These are phyloP conservation scores for Lyophyllum shimeji DNA, from an alignment of 768 basidiomycete genomes.

Conservation along the genomic window DNA sequence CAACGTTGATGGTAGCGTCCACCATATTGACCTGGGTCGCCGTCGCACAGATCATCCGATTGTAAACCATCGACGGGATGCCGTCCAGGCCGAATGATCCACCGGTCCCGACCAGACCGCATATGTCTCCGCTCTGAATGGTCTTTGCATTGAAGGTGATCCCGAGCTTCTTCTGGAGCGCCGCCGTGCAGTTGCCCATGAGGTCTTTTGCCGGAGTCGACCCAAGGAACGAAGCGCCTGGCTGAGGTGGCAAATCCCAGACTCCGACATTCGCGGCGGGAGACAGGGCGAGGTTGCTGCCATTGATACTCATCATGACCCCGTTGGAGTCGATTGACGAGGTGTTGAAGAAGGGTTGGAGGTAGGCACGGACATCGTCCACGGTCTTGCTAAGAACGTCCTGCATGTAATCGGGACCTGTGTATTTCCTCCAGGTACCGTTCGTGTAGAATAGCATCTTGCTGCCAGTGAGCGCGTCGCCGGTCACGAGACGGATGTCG, in stretches of 20 bases:
- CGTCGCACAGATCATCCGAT: conserved; percentile 18
- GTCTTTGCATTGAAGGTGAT: neutral
- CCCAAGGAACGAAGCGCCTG: neutral
- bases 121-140: conserved; percentile 5
- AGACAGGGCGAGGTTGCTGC: neutral
- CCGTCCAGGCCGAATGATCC: conserved; percentile 9
- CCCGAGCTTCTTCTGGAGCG: conserved; percentile 2
- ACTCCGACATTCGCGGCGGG: conserved; percentile 6
- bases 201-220: neutral
- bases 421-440: conserved; percentile 17
- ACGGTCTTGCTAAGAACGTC: conserved; percentile 17
- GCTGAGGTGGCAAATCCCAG: conserved; percentile 6
- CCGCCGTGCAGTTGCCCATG: conserved; percentile 14
- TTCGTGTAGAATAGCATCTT: conserved; percentile 6
- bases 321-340: conserved; percentile 14
- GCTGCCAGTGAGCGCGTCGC: neutral
- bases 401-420: conserved; percentile 20
- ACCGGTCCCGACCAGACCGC: conserved; percentile 14
- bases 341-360: conserved; percentile 18
- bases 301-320: conserved; percentile 11
- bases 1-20: conserved; percentile 10
- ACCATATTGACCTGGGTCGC: conserved; percentile 22
- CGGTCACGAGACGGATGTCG: neutral
- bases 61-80: neutral
- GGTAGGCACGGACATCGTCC: conserved; percentile 18